Evolutionary conservation across 2,329 filamentous ascomycete species (phyloP), one percentile per base, ranked within the genome.

Genomic region (Venturia aucupariae): DNA sequence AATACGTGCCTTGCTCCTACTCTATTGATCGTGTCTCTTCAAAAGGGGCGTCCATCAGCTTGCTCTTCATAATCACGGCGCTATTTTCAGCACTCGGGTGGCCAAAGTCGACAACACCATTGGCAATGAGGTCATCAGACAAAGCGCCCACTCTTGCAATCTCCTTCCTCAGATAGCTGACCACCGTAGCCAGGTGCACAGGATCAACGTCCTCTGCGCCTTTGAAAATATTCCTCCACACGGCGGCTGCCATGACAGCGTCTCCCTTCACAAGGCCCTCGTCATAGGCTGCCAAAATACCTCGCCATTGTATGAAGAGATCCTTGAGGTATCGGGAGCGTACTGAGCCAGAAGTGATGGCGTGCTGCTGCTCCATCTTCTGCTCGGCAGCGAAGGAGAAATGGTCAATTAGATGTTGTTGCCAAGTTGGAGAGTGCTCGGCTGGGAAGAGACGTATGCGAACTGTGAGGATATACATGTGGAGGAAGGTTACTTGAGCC

Each of bases 221-320:
- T 78, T 93, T 92, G 81, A 91, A 96, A 64, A 99, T 73, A 76
- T 97, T 97, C 71, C 94, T 84, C 94, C 94, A 99, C 60, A 99
- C 81, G 10, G 94, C 94, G 51, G 89, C 82, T 3, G 88, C 90
- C 17, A 94, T 81, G 64, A 90, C 84, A 17, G 89, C 87, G 73
- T 95, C 90, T 11, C 89, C 88, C 74, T 86, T 87, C 68, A 86
- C 81, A 55, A 95, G 73, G 0, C 89, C 90, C 78, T 94, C 90
- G 73, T 95, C 90, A 74, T 92, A 94, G 1, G 91, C 90, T 8
- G 92, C 82, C 27, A 96, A 81, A 64, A 92, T 80, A 38, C 92
- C 94, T 64, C 94, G 87, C 90, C 93, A 99, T 77, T 96, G 92
- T 66, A 92, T 81, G 71, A 94, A 97, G 66, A 97, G 82, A 75